These are phyloP conservation scores for Sarcodon sp. DNA, from an alignment of 768 basidiomycete species.

Conservation along the genomic window DNA sequence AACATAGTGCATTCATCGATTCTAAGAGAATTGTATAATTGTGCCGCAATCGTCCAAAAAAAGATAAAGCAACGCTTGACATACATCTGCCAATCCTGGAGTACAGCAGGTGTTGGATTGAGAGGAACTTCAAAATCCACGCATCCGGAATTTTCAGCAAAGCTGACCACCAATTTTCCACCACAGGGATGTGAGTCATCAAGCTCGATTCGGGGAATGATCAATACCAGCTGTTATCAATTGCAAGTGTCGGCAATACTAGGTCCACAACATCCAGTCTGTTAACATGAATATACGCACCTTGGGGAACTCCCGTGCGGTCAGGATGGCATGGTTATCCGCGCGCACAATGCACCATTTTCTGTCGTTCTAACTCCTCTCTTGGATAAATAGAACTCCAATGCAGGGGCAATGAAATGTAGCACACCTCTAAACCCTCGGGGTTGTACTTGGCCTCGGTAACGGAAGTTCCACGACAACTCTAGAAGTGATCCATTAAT, in stretches of 20 bases:
- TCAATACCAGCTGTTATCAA: constrained; percentile 47
- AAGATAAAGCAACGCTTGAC: constrained; percentile 8
- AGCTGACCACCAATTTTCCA: constrained; percentile 38
- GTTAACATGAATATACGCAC: constrained; percentile 19
- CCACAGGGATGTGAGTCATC: constrained; percentile 31
- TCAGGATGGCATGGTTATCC: constrained; percentile 38
- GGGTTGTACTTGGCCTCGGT: constrained; percentile 40
- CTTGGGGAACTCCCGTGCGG: constrained; percentile 53
- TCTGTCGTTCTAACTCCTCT: constrained; percentile 45
- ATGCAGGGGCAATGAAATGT: background rate
- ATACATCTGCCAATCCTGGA: constrained; percentile 47
- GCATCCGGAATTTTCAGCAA: constrained; percentile 47
- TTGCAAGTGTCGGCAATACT: background rate
- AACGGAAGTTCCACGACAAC: constrained; percentile 58
- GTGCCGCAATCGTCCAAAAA: background rate
- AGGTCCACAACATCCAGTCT: too few relatives aligned
- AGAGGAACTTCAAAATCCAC: constrained; percentile 49
- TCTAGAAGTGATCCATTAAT: constrained; percentile 25
- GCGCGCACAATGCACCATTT: constrained; percentile 59
- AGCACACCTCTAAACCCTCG: constrained; percentile 51
- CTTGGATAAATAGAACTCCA: background rate
- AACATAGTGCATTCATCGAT: constrained; percentile 41
- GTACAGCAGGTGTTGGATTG: constrained; percentile 31
- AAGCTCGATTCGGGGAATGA: constrained; percentile 38
- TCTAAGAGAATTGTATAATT: constrained; percentile 19